Evolutionary conservation across 495 filamentous ascomycete species (phyloP).

Genomic region (Emericellopsis terricola): DNA sequence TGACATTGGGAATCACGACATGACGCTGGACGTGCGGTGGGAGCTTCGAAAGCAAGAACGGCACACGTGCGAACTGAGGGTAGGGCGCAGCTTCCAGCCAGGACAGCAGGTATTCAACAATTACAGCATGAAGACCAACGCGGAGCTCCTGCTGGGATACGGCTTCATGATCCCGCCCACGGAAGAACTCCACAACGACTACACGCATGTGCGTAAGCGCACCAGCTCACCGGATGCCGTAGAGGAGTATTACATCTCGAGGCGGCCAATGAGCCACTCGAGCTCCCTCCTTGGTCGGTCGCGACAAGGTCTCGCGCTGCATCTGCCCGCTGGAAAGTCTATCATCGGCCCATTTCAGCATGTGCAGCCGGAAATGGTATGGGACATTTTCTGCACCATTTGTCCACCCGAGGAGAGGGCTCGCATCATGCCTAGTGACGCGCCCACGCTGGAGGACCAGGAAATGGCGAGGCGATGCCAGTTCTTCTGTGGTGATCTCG

Average conservation of each 20-base stretch:
- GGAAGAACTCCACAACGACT: constrained; percentile 26
- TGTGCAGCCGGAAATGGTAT: constrained; percentile 23
- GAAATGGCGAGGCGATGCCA: not conserved
- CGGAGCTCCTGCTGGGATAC: constrained; percentile 33
- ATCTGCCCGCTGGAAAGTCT: constrained; percentile 4
- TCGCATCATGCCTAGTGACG: not conserved
- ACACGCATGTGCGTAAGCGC: constrained; percentile 26
- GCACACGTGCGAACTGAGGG: constrained; percentile 12
- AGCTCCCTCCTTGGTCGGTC: constrained; percentile 17
- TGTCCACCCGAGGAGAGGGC: constrained; percentile 5
- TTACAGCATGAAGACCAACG: constrained; percentile 35
- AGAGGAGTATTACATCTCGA: constrained; percentile 21
- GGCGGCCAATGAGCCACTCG: constrained; percentile 16
- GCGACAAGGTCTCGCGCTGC: constrained; percentile 7
- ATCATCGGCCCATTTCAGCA: constrained; percentile 17
- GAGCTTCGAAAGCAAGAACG: constrained; percentile 8
- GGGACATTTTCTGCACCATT: constrained; percentile 12
- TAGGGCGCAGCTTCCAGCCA: constrained; percentile 9
- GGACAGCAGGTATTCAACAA: constrained; percentile 32
- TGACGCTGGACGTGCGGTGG: constrained; percentile 24
- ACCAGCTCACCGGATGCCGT: constrained; percentile 6
- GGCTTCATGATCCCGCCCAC: constrained; percentile 27
- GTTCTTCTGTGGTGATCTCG: not conserved
- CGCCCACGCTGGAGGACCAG: not conserved
- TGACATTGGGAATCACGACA: constrained; percentile 34